Evolutionary conservation across 2,329 filamentous ascomycete genomes (phyloP).

Genomic region (Claviceps humidiphila): DNA sequence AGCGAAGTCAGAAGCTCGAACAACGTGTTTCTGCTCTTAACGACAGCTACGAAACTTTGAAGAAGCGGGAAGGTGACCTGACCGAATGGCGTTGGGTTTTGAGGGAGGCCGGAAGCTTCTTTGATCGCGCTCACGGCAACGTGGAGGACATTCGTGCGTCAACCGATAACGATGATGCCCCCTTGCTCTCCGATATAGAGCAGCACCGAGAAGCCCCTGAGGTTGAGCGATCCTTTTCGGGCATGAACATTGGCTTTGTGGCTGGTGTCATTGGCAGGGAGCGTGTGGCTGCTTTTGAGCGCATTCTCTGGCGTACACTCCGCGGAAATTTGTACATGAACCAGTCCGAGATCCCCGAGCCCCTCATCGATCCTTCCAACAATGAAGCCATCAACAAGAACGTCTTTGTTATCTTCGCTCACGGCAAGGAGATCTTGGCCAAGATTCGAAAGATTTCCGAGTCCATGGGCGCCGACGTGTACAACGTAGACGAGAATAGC

Average conservation of each 20-base stretch:
- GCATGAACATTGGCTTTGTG: slow-evolving; percentile 98
- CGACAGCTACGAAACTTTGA: slow-evolving; percentile 96
- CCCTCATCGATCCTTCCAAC: slow-evolving; percentile 78
- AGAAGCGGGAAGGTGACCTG: slow-evolving; percentile 92
- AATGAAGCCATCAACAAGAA: slow-evolving; percentile 94
- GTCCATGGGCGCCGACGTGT: slow-evolving; percentile 88
- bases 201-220: slow-evolving; percentile 57
- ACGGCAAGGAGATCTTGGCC: slow-evolving; percentile 93
- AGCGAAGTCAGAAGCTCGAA: slow-evolving; percentile 85
- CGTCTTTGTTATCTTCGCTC: slow-evolving; percentile 97
- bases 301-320: slow-evolving; percentile 92
- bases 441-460: slow-evolving; percentile 99
- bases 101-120: slow-evolving; percentile 91
- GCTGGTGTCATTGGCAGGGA: slow-evolving; percentile 90
- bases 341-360: slow-evolving; percentile 93
- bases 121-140: slow-evolving; percentile 88
- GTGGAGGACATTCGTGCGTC: slow-evolving; percentile 93
- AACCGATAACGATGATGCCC: slow-evolving; percentile 81
- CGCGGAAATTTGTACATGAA: slow-evolving; percentile 99
- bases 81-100: slow-evolving; percentile 98
- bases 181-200: slow-evolving; percentile 84
- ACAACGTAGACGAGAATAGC: slow-evolving; percentile 94
- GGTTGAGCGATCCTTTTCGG: slow-evolving; percentile 76
- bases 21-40: slow-evolving; percentile 84
- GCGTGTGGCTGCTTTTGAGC: slow-evolving; percentile 87